A percentile compares a stretch with the other conserved stretches of the same genome.
Evolutionary conservation across 2,329 filamentous ascomycete species (phyloP).

Genomic region (Fusarium praegraminearum): DNA sequence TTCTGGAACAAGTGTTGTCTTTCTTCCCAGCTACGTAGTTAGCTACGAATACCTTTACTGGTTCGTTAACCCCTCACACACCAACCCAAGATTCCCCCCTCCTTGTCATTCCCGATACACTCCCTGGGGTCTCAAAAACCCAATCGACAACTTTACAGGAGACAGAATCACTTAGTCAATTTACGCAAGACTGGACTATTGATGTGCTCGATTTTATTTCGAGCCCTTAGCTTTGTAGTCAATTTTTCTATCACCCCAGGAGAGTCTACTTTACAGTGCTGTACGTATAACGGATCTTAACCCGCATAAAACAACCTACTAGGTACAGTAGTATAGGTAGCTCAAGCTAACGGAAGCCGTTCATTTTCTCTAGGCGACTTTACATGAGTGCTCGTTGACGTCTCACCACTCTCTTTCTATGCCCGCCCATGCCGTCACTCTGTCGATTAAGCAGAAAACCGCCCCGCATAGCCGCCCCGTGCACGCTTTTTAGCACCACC

Average conservation of each 20-base stretch:
- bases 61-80: slow-evolving; percentile 45
- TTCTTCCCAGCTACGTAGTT: slow-evolving; percentile 2
- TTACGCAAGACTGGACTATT: neutral
- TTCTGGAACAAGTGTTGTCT: slow-evolving; percentile 36
- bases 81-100: slow-evolving; percentile 23
- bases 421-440: slow-evolving; percentile 45
- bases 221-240: neutral
- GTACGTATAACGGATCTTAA: neutral
- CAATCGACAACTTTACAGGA: neutral
- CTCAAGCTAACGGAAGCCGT: slow-evolving; percentile 31
- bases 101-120: slow-evolving; percentile 5
- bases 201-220: neutral
- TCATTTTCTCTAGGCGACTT: slow-evolving; percentile 19
- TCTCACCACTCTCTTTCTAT: slow-evolving; percentile 30
- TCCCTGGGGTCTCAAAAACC: neutral
- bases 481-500: slow-evolving; percentile 25
- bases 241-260: slow-evolving; percentile 4
- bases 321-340: neutral
- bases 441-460: slow-evolving; percentile 42
- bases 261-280: slow-evolving; percentile 7
- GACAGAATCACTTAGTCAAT: neutral
- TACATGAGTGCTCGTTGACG: slow-evolving; percentile 29
- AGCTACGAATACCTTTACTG: neutral
- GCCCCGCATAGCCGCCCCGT: slow-evolving; percentile 44
- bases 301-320: slow-evolving; percentile 5